Evolutionary conservation across 1,284 basidiomycete species (phyloP), one percentile per base, ranked within the genome.

Genomic region (Tranzscheliella williamsii): DNA sequence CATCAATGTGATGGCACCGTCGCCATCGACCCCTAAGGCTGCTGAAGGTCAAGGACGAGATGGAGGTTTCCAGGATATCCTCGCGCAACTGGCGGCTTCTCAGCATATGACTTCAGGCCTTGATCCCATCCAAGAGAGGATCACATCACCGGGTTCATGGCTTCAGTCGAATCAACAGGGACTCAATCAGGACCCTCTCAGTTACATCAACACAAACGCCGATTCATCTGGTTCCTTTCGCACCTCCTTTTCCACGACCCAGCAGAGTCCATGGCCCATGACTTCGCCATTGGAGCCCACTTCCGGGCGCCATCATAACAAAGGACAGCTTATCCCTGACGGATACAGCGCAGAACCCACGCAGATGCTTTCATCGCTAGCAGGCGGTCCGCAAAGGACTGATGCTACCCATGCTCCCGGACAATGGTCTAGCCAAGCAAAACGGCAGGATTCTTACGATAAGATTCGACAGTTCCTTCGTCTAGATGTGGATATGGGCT

Each of bases 401-500:
- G 45, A 23, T 15, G 29, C 40, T 15, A 24, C 42, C 5, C 46
- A 58, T 29, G 51, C 49, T 29, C 50, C 42, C 7, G 54, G 61
- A 13, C 53, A 58, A 29, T 64, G 61, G 61, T 64, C 61, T 5
- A 64, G 54, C 22, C 61, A 57, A 40, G 54, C 67, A 32, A 67
- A 64, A 38, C 51, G 67, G 26, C 61, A 70, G 37, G 67, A 70
- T 31, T 67, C 58, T 13, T 68, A 65, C 37, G 67, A 70, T 49
- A 64, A 60, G 46, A 56, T 70, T 31, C 60, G 64, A 5, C 67
- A 68, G 26, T 70, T 64, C 36, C 36, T 70, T 24, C 51, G 61
- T 16, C 51, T 70, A 2, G 67, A 70, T 26, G 67, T 70, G 21
- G 65, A 70, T 38, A 70, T 70, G 65, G 67, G 65, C 39, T 70